Base-by-base conservation (phyloP, 768 basidiomycete species). In the Auricularia cornea region DNA sequence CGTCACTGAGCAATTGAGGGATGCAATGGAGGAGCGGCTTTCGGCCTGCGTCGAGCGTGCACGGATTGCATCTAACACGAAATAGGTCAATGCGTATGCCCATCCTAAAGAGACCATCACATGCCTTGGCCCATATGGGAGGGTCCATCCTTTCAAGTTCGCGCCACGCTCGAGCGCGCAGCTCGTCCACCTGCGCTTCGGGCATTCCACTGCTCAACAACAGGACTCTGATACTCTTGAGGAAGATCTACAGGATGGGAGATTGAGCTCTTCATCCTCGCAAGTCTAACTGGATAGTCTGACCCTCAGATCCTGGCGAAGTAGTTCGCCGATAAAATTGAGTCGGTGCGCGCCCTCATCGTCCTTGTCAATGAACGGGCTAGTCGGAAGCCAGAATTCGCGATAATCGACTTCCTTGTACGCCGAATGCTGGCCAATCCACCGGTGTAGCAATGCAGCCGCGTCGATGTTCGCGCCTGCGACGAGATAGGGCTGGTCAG, bases 391-490 rank as follows among this genome's bases (percentile, higher is more conserved):
- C 82, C 84, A 92, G 69, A 81, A 84, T 26, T 86, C 82, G 51
- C 79, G 73, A 66, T 81, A 80, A 1, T 81, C 80, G 14, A 83
- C 78, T 48, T 85, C 79, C 68, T 89, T 86, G 60, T 88, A 87
- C 6, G 76, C 74, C 4, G 79, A 77, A 67, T 89, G 81, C 35
- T 77, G 73, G 23, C 70, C 67, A 30, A 87, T 70, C 87, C 87
- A 89, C 31, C 75, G 73, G 51, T 78, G 70, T 3, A 90, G 61
- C 68, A 84, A 78, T 48, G 75, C 72, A 0, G 87, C 83, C 14
- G 88, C 88, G 62, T 88, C 84, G 1, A 83, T 78, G 62, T 81
- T 78, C 18, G 87, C 89, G 12, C 89, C 89, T 20, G n/a, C n/a
- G n/a, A n/a, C n/a, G n/a, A n/a, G n/a, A n/a, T n/a, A n/a, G 20